Conservation (phyloP, 2,329 filamentous ascomycete genomes). For the Clarireedia monteithiana region DNA sequence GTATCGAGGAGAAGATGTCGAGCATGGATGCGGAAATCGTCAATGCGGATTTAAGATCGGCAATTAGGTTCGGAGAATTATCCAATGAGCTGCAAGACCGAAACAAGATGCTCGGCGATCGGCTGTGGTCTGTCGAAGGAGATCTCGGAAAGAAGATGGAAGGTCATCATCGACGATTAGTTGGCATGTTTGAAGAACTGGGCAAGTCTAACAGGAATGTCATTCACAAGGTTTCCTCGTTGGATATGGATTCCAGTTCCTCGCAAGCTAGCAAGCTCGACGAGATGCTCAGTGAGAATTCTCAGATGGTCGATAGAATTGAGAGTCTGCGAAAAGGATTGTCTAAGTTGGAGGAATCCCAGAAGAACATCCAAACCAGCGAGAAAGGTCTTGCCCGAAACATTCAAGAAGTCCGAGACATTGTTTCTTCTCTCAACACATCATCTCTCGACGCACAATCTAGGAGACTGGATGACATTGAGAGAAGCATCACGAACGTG, state of each 20-base stretch:
- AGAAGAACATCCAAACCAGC: constrained; percentile 6
- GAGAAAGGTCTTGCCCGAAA: constrained; percentile 14
- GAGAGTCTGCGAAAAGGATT: constrained; percentile 11
- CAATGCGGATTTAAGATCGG: constrained; percentile 18
- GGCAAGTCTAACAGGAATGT: constrained; percentile 12
- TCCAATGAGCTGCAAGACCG: constrained; percentile 21
- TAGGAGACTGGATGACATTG: constrained; percentile 15
- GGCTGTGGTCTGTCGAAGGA: constrained; percentile 17
- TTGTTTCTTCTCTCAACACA: constrained; percentile 15
- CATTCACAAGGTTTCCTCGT: constrained; percentile 12
- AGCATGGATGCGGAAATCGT: constrained; percentile 14
- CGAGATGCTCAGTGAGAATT: constrained; percentile 11
- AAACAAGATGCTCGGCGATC: constrained; percentile 16
- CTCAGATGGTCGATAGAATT: constrained; percentile 12
- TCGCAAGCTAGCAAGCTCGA: constrained; percentile 12
- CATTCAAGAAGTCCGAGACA: constrained; percentile 14
- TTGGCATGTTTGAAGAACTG: constrained; percentile 17
- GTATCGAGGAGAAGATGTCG: constrained; percentile 12
- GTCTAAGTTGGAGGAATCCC: constrained; percentile 13
- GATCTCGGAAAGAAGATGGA: constrained; percentile 20
- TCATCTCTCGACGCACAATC: constrained; percentile 12
- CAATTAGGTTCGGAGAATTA: constrained; percentile 20
- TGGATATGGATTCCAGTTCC: constrained; percentile 10
- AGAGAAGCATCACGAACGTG: constrained; percentile 14
- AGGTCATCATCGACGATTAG: constrained; percentile 15